Evolutionary conservation across 1,284 basidiomycete genomes (phyloP).

Genomic region (Schizopora paradoxa): DNA sequence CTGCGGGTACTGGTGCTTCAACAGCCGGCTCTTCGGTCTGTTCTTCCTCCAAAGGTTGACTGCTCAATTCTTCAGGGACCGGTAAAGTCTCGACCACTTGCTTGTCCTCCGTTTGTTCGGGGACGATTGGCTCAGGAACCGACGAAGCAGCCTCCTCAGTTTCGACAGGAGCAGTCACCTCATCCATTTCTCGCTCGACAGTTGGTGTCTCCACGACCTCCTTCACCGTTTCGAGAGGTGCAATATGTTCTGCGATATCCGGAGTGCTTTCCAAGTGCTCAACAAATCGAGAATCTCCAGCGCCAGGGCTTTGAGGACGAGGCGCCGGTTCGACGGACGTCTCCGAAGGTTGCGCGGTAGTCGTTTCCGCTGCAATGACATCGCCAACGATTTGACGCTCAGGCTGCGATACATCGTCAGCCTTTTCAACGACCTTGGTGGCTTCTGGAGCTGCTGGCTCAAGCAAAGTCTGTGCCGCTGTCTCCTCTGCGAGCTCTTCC

Average conservation of each 20-base stretch:
- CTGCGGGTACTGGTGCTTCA: background rate
- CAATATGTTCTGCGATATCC: background rate
- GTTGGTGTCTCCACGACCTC: too few relatives aligned
- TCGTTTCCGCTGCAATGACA: too few relatives aligned
- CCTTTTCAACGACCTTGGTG: background rate
- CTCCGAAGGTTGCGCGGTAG: too few relatives aligned
- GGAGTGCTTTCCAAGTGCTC: constrained; percentile 12
- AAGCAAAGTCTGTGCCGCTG: too few relatives aligned
- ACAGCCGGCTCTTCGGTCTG: background rate
- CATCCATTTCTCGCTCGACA: too few relatives aligned
- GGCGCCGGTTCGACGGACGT: background rate
- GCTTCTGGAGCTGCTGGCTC: background rate
- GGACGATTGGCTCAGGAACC: background rate
- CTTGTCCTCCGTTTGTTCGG: background rate
- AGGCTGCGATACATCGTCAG: background rate
- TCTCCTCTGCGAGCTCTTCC: background rate
- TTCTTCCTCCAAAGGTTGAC: too few relatives aligned
- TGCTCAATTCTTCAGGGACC: too few relatives aligned
- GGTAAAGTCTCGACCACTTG: too few relatives aligned
- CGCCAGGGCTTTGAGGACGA: constrained; percentile 3
- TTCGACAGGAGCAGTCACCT: background rate
- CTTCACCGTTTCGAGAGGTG: background rate
- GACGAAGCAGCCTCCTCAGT: background rate
- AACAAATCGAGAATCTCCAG: constrained; percentile 14
- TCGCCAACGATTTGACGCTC: background rate